These are phyloP conservation scores for Excoecaria agallocha DNA, from an alignment of 345 rosid species.

Conservation along the genomic window DNA sequence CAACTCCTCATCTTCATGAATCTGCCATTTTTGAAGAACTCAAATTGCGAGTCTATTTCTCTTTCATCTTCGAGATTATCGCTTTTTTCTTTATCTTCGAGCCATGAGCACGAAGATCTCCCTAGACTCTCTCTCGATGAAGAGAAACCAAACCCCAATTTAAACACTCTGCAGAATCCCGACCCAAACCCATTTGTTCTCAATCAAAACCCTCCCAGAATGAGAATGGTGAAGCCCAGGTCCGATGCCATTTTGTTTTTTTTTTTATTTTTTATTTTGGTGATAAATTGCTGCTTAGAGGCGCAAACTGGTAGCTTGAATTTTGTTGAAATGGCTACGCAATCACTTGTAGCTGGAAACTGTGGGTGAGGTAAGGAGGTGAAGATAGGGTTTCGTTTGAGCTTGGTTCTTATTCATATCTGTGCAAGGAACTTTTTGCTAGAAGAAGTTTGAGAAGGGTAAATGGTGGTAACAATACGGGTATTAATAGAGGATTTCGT, in stretches of 20 bases:
- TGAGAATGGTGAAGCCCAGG: constrained; percentile 63
- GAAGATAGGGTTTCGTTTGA: constrained; percentile 14
- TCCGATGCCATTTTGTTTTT: constrained; percentile 29
- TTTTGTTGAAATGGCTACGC: constrained; percentile 18
- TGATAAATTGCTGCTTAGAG: background rate
- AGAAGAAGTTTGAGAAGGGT: background rate
- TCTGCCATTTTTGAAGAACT: constrained; percentile 66
- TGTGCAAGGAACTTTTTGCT: background rate
- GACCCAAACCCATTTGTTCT: constrained; percentile 60
- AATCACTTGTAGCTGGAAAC: constrained; percentile 30
- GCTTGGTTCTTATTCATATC: constrained; percentile 14
- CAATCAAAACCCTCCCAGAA: constrained; percentile 47
- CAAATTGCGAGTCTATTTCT: constrained; percentile 61
- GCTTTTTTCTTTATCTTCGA: constrained; percentile 83
- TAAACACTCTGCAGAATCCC: background rate
- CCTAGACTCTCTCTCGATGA: constrained; percentile 79
- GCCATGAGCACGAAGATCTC: constrained; percentile 82
- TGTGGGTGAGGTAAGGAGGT: constrained; percentile 20
- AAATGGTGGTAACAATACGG: background rate
- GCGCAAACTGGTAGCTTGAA: background rate
- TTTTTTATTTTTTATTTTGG: background rate
- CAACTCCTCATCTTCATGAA: constrained; percentile 36
- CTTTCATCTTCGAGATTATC: constrained; percentile 77
- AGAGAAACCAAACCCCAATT: constrained; percentile 46
- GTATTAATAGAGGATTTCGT: constrained; percentile 16